phyloP scores from a whole-genome alignment of 306 rosid species.

The Inga oerstediana region DNA sequence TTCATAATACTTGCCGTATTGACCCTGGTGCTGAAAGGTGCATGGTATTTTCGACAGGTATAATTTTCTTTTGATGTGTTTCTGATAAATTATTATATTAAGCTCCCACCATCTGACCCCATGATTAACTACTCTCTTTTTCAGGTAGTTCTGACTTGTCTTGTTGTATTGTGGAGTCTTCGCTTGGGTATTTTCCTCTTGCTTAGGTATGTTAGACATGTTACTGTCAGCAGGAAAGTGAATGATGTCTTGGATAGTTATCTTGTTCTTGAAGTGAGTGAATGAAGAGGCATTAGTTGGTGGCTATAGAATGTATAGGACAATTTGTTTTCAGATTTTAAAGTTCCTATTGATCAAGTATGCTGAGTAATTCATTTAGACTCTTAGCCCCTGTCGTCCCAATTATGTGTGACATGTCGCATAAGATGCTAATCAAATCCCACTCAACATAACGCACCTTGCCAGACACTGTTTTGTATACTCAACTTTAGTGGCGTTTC shows the following conservation, averaged over 20 bases:
- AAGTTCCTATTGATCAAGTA: not conserved
- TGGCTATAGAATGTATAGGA: not conserved
- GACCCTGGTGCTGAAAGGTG: slow-evolving; percentile 68
- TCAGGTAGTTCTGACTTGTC: slow-evolving; percentile 73
- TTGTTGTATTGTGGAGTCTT: slow-evolving; percentile 88
- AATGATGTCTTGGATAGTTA: not conserved
- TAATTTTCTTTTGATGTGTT: not conserved
- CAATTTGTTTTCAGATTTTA: not conserved
- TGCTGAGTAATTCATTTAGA: not conserved
- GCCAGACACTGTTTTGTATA: not conserved
- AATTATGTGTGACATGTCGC: not conserved
- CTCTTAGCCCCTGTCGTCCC: not conserved
- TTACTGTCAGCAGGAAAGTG: not conserved
- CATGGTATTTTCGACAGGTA: slow-evolving; percentile 95
- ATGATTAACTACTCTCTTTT: slow-evolving; percentile 27
- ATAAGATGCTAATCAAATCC: not conserved
- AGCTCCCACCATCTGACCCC: not conserved
- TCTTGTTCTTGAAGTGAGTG: not conserved
- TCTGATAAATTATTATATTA: not conserved
- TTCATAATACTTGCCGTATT: slow-evolving; percentile 77
- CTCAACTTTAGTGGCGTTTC: not conserved
- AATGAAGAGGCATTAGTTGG: not conserved
- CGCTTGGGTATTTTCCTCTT: slow-evolving; percentile 80
- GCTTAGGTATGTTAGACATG: slow-evolving; percentile 53
- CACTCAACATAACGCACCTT: not conserved